phyloP scores from a whole-genome alignment of 2,329 filamentous ascomycete genomes.

The Fusarium sp. region DNA sequence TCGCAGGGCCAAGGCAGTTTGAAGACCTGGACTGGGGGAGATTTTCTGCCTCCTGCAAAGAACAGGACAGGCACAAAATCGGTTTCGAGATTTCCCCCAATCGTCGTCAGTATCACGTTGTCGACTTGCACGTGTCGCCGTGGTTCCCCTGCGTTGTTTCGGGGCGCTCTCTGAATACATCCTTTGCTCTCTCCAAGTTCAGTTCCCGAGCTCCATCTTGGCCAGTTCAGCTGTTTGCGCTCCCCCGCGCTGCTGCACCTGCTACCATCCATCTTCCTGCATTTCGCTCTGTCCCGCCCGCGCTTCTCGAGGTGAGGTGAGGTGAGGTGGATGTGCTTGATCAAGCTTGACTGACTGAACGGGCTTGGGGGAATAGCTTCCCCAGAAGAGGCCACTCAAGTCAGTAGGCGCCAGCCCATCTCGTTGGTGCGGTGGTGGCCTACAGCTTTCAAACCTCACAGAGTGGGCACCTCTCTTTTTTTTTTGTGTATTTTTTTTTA shows the following conservation, averaged over 20 bases:
- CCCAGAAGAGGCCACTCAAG: constrained; percentile 1
- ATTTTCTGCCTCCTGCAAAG: constrained; percentile 12
- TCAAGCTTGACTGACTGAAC: background rate
- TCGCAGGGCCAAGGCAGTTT: background rate
- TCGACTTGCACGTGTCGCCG: constrained; percentile 26
- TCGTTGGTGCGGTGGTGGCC: constrained; percentile 7
- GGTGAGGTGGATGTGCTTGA: background rate
- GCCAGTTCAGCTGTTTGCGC: background rate
- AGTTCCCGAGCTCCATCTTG: background rate
- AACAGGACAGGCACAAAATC: background rate
- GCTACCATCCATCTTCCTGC: background rate
- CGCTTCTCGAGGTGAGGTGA: background rate
- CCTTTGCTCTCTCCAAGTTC: background rate
- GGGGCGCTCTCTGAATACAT: background rate
- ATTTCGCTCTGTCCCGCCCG: background rate
- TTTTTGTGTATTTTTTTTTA: constrained; percentile 34
- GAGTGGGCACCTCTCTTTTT: constrained; percentile 18
- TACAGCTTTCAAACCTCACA: constrained; percentile 5
- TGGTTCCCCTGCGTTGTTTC: constrained; percentile 24
- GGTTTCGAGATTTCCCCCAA: constrained; percentile 8
- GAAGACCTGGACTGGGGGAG: background rate
- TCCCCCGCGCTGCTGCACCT: background rate
- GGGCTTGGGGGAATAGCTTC: background rate
- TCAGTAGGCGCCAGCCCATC: constrained; percentile 6
- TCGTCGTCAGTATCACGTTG: constrained; percentile 22